Conservation (phyloP, 2,329 filamentous ascomycete species). For the Ilyonectria robusta region DNA sequence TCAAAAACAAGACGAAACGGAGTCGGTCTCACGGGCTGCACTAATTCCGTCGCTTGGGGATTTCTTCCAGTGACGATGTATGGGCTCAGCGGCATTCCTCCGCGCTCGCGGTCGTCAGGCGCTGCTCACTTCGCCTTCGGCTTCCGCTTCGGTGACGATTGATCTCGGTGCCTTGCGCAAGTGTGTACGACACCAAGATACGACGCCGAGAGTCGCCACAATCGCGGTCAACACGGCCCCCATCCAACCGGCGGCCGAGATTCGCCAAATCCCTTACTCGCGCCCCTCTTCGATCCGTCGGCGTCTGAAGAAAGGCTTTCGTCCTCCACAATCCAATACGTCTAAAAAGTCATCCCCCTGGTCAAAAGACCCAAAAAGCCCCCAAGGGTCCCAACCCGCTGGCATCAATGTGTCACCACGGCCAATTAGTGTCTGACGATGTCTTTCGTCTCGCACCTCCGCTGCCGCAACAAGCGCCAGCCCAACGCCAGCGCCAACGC, state of each 20-base stretch:
- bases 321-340: not conserved
- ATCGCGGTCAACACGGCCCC: constrained; percentile 13
- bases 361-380: constrained; percentile 2
- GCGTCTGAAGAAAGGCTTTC: not conserved
- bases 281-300: not conserved
- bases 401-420: not conserved
- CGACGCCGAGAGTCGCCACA: constrained; percentile 23
- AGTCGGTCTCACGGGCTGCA: not conserved
- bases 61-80: not conserved
- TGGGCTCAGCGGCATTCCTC: constrained; percentile 13
- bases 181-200: constrained; percentile 1
- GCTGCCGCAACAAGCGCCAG: constrained; percentile 29
- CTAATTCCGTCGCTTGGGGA: not conserved
- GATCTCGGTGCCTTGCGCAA: constrained; percentile 16
- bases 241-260: constrained; percentile 1
- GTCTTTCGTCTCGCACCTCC: constrained; percentile 1
- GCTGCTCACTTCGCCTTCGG: not conserved
- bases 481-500: constrained; percentile 16
- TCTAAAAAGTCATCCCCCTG: not conserved
- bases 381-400: not conserved
- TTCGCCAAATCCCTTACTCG: not conserved
- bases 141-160: constrained; percentile 14
- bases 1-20: not conserved
- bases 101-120: constrained; percentile 5
- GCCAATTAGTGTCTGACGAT: constrained; percentile 20